Base-by-base conservation (phyloP, 768 basidiomycete species). In the Tricholoma hemisulphureum region DNA sequence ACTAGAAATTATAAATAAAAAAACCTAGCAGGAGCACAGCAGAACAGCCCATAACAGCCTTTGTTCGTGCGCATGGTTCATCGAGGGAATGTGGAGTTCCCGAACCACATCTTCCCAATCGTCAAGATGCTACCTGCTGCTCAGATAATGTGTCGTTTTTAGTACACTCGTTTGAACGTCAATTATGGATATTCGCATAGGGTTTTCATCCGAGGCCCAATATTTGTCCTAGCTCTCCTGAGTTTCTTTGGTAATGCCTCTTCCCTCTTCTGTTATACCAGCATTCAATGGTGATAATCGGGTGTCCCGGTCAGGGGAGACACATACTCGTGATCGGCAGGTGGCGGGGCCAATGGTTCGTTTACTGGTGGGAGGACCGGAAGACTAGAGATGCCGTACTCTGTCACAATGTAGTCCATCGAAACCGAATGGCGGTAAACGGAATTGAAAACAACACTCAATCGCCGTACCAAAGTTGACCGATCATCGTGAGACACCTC, bases 401-500 rank as follows among this genome's bases (percentile, higher is more conserved):
- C 65, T 4, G 86, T 82, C 50, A 97, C 79, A 57, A 93, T 77
- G 61, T 88, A 96, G 68, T 97, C 93, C 56, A 91, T 69, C 11
- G 86, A 87, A 16, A 73, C 74, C 1, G 87, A 80, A 29, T 29
- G 26, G 0, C 75, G 64, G 21, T 70, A 68, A 32, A 88, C 79
- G 9, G 85, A 85, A 61, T 86, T 91, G 73, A 94, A 97, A 8
- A 97, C 77, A 51, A 95, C 77, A 56, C 84, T 85, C 55, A 95
- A 71, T 37, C 88, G 81, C 35, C 95, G 83, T 54, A 95, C 77
- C 21, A 89, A 73, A 16, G 80, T 79, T 0, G 79, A 62, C 57
- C 80, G 73, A 26, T 79, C 74, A 16, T 80, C 75, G 14, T 48
- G 34, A 16, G 35, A 32, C 11, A 52, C 29, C 3, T 43, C 45